A percentile compares a stretch with the other conserved stretches of the same genome.
Evolutionary conservation across 1,284 basidiomycete species (phyloP).

Genomic region (Cutaneotrichosporon dermatis): DNA sequence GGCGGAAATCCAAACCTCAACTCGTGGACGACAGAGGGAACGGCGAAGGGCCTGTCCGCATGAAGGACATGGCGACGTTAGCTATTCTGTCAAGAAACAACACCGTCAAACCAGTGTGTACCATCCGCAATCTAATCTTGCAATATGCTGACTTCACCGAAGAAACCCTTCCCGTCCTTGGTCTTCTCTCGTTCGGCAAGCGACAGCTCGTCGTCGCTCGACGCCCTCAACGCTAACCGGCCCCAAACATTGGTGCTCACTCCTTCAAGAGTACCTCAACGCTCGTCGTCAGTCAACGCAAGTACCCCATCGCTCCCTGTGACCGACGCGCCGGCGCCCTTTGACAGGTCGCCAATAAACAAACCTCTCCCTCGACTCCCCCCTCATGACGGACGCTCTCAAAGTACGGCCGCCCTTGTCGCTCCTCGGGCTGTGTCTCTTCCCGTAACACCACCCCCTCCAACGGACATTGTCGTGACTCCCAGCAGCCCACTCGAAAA

Average conservation of each 20-base stretch:
- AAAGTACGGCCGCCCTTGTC: not conserved
- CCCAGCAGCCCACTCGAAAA: conserved; percentile 33
- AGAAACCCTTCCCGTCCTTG: conserved; percentile 21
- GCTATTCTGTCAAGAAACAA: conserved; percentile 16
- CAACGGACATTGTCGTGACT: conserved; percentile 37
- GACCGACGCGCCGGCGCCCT: not conserved
- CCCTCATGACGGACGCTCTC: not conserved
- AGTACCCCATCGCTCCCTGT: not conserved
- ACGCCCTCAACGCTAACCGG: not conserved
- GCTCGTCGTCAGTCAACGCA: conserved; percentile 14
- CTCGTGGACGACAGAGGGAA: conserved; percentile 9
- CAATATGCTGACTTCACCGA: not conserved
- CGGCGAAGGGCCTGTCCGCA: conserved; percentile 23
- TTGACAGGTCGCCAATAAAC: conserved; percentile 4
- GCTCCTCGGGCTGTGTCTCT: not conserved
- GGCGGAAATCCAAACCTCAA: conserved; percentile 15
- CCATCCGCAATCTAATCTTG: not conserved
- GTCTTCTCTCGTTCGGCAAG: conserved; percentile 30
- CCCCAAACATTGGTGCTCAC: conserved; percentile 5
- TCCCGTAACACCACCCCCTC: conserved; percentile 16
- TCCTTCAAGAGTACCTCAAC: conserved; percentile 14
- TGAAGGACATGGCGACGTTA: conserved; percentile 32
- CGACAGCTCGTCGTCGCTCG: conserved; percentile 12
- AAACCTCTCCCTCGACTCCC: conserved; percentile 2
- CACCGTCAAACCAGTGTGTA: conserved; percentile 18